Conservation (phyloP, 495 filamentous ascomycete species). For the Penicillium paradoxum region DNA sequence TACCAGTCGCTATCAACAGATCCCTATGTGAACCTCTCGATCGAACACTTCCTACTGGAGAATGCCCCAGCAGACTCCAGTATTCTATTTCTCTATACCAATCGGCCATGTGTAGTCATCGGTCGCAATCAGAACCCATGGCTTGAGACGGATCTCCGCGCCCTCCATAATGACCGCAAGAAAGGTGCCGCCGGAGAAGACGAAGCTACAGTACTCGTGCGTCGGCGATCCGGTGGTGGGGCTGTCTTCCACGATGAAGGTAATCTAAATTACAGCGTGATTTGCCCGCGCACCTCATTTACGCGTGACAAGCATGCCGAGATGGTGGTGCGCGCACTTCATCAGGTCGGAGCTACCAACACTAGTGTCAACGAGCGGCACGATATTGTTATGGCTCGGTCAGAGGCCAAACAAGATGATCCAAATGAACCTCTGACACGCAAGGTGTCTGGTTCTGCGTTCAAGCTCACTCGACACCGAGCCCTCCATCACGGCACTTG, state of each 20-base stretch:
- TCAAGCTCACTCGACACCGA: slow-evolving; percentile 75
- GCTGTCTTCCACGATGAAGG: slow-evolving; percentile 89
- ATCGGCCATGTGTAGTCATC: slow-evolving; percentile 79
- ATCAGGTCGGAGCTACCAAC: slow-evolving; percentile 37
- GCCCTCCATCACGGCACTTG: slow-evolving; percentile 91
- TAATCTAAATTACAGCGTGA: slow-evolving; percentile 91
- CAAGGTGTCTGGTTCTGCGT: slow-evolving; percentile 90
- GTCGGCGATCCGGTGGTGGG: slow-evolving; percentile 81
- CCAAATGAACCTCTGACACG: slow-evolving; percentile 41
- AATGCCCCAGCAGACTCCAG: slow-evolving; percentile 63
- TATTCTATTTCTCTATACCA: slow-evolving; percentile 82
- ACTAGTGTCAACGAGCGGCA: slow-evolving; percentile 82
- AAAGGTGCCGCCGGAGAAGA: slow-evolving; percentile 16
- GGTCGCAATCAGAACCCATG: slow-evolving; percentile 98
- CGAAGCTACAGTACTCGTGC: slow-evolving; percentile 59
- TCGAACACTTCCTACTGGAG: slow-evolving; percentile 85
- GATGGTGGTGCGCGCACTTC: slow-evolving; percentile 80
- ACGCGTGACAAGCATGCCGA: slow-evolving; percentile 81
- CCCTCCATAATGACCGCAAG: slow-evolving; percentile 41
- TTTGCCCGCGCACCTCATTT: slow-evolving; percentile 68
- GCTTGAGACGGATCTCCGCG: slow-evolving; percentile 75
- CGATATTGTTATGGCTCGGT: slow-evolving; percentile 71
- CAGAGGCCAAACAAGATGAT: slow-evolving; percentile 1
- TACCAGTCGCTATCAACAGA: slow-evolving; percentile 70
- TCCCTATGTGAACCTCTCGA: slow-evolving; percentile 91